Percentiles rank a stretch among this genome's conserved stretches.
phyloP scores from a whole-genome alignment of 768 basidiomycete species.

The Boletus bicolor region DNA sequence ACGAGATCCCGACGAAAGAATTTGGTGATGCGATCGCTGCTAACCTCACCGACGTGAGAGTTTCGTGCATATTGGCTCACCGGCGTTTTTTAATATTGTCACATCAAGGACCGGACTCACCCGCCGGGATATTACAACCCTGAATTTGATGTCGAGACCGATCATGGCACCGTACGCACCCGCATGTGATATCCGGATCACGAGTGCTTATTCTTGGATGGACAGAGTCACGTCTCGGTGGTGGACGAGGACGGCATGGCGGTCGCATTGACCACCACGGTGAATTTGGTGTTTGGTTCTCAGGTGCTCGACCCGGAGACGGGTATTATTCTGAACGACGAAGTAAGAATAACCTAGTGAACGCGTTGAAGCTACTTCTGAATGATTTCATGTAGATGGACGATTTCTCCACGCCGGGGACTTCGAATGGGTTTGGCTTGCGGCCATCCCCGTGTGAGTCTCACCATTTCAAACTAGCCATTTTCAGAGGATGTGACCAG shows the following conservation, averaged over 20 bases:
- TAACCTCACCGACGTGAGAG: constrained; percentile 83
- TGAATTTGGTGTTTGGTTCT: constrained; percentile 89
- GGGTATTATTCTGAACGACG: constrained; percentile 87
- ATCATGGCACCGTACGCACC: constrained; percentile 72
- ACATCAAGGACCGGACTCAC: constrained; percentile 72
- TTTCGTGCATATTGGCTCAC: constrained; percentile 1
- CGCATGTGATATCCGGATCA: background rate
- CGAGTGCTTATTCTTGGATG: constrained; percentile 2
- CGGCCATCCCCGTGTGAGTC: constrained; percentile 74
- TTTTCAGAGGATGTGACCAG: background rate
- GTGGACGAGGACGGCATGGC: constrained; percentile 86
- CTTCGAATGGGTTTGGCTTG: constrained; percentile 80
- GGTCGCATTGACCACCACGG: constrained; percentile 81
- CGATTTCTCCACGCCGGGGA: constrained; percentile 86
- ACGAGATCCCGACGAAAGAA: constrained; percentile 62
- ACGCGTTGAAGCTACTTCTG: background rate
- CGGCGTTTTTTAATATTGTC: constrained; percentile 9
- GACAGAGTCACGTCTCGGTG: constrained; percentile 78
- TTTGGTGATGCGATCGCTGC: constrained; percentile 58
- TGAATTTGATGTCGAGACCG: constrained; percentile 67
- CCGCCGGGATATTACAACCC: constrained; percentile 80
- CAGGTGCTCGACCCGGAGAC: constrained; percentile 83
- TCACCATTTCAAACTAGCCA: background rate
- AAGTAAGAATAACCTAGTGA: constrained; percentile 40
- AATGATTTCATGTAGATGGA: constrained; percentile 57